Conservation (phyloP, 148 eudicot genomes). For the Oxyria digyna region DNA sequence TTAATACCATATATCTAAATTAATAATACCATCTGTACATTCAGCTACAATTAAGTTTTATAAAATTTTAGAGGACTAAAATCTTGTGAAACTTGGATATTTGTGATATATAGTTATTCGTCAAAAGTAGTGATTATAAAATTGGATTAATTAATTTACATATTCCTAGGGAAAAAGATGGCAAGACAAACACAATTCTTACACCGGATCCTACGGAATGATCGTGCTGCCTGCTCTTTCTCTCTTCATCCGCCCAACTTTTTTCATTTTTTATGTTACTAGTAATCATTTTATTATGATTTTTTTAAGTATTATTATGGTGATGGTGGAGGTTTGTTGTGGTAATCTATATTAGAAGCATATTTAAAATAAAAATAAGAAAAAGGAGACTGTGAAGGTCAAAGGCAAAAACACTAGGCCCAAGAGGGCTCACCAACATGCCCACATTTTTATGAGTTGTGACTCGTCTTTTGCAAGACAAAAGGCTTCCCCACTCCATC, state of each 20-base stretch:
- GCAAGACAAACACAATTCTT: conserved; percentile 6
- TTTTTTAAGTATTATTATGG: background rate
- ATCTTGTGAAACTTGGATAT: background rate
- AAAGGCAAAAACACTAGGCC: background rate
- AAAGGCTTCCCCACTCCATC: background rate
- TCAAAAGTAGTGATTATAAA: background rate
- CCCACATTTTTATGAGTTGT: background rate
- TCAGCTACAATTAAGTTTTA: too few relatives aligned
- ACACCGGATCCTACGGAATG: conserved; percentile 17
- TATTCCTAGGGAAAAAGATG: background rate
- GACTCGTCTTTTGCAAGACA: background rate
- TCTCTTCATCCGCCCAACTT: background rate
- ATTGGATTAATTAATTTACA: background rate
- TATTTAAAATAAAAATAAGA: background rate
- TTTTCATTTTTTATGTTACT: background rate
- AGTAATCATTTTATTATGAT: background rate
- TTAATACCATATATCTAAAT: too few relatives aligned
- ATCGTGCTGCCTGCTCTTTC: conserved; percentile 19
- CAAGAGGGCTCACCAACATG: background rate
- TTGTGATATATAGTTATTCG: background rate
- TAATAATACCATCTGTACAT: too few relatives aligned
- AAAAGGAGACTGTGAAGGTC: background rate
- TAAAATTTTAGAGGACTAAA: too few relatives aligned
- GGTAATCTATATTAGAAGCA: background rate
- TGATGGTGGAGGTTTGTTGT: background rate